Evolutionary conservation across 2,329 filamentous ascomycete genomes (phyloP).

Genomic region (Trichoderma gracile): DNA sequence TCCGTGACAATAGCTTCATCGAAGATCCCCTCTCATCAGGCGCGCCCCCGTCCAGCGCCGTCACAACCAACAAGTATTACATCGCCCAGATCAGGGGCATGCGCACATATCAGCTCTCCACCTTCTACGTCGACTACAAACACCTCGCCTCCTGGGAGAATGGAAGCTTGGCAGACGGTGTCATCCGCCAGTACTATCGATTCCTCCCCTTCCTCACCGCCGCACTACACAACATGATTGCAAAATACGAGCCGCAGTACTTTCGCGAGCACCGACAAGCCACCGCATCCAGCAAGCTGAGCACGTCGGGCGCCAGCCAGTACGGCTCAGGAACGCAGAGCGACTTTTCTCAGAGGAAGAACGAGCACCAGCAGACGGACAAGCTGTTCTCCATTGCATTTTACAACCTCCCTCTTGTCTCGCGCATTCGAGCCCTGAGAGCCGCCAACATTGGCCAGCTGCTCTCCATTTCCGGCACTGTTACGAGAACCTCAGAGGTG

Average conservation of each 20-base stretch:
- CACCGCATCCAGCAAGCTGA: slow-evolving; percentile 69
- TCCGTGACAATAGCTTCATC: slow-evolving; percentile 52
- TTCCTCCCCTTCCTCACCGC: slow-evolving; percentile 89
- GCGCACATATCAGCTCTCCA: slow-evolving; percentile 73
- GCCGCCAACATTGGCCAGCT: slow-evolving; percentile 90
- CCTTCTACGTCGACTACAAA: slow-evolving; percentile 82
- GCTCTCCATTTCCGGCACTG: slow-evolving; percentile 93
- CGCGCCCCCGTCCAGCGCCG: slow-evolving; percentile 66
- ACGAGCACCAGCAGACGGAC: slow-evolving; percentile 94
- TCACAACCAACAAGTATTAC: slow-evolving; percentile 80
- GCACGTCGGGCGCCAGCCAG: slow-evolving; percentile 66
- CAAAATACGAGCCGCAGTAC: slow-evolving; percentile 91
- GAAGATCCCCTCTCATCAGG: slow-evolving; percentile 67
- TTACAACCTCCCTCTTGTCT: slow-evolving; percentile 88
- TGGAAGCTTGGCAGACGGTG: slow-evolving; percentile 78
- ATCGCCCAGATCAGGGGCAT: slow-evolving; percentile 80
- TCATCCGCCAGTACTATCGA: slow-evolving; percentile 90
- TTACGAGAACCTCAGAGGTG: slow-evolving; percentile 95
- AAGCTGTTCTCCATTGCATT: slow-evolving; percentile 93
- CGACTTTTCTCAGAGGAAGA: slow-evolving; percentile 72
- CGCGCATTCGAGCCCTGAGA: slow-evolving; percentile 79
- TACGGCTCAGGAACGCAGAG: slow-evolving; percentile 62
- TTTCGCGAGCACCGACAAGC: slow-evolving; percentile 90
- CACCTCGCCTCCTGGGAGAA: slow-evolving; percentile 78
- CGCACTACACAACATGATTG: slow-evolving; percentile 87